These are phyloP conservation scores for Eucalyptus melliodora DNA, from an alignment of 345 rosid genomes.

Conservation along the genomic window DNA sequence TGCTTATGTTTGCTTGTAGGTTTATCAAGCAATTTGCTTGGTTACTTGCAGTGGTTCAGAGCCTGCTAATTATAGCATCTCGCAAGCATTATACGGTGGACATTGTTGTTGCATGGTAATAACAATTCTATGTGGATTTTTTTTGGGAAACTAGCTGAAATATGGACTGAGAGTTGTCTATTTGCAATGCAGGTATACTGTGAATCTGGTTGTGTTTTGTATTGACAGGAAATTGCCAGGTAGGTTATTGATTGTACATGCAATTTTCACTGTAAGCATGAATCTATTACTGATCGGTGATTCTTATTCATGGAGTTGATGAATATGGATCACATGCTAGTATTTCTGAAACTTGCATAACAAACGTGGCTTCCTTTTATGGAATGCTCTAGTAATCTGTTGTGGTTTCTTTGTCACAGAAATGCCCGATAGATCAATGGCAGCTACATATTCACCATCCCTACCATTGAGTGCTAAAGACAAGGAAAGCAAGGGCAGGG, in stretches of 20 bases:
- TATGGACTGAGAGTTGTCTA: background rate
- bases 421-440: constrained; percentile 47
- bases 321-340: background rate
- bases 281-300: background rate
- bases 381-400: background rate
- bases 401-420: constrained; percentile 21
- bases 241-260: background rate
- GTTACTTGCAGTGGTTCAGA: constrained; percentile 59
- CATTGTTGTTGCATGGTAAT: constrained; percentile 76
- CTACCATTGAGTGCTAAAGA: constrained; percentile 48
- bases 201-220: constrained; percentile 53
- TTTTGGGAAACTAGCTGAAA: background rate
- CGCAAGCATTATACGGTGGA: constrained; percentile 86
- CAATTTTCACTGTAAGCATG: background rate
- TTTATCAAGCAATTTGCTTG: constrained; percentile 62
- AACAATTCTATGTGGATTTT: background rate
- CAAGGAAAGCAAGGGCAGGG: constrained; percentile 43
- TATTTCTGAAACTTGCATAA: background rate
- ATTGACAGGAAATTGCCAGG: constrained; percentile 72
- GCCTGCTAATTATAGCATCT: constrained; percentile 80
- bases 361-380: background rate
- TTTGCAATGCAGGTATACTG: constrained; percentile 59
- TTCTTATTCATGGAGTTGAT: background rate
- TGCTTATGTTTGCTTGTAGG: constrained; percentile 15
- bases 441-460: constrained; percentile 16